Evolutionary conservation across 495 filamentous ascomycete genomes (phyloP).

Genomic region (Hypoxylon perforatum): DNA sequence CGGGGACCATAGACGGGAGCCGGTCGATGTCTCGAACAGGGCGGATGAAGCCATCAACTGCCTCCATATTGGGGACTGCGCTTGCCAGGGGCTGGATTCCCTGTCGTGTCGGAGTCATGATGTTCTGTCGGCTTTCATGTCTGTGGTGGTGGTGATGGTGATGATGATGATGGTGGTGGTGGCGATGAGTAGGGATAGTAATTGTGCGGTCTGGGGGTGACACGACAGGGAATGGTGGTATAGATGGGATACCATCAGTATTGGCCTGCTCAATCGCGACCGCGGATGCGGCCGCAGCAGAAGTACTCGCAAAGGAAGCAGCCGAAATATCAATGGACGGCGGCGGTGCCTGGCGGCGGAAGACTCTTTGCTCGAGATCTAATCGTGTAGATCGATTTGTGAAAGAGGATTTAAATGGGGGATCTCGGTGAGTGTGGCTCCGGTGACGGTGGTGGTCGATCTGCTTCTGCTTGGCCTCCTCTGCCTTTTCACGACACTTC

Average conservation of each 20-base stretch:
- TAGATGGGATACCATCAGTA: slow-evolving; percentile 69
- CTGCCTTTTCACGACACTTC: slow-evolving; percentile 84
- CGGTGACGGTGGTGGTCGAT: slow-evolving; percentile 57
- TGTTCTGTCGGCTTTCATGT: slow-evolving; percentile 68
- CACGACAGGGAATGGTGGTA: slow-evolving; percentile 73
- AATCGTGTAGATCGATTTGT: slow-evolving; percentile 60
- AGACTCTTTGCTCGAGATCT: slow-evolving; percentile 57
- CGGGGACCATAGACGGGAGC: slow-evolving; percentile 84
- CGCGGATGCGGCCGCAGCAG: slow-evolving; percentile 43
- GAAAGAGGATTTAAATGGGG: slow-evolving; percentile 58
- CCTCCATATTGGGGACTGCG: slow-evolving; percentile 77
- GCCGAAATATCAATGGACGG: slow-evolving; percentile 59
- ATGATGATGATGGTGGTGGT: slow-evolving; percentile 61
- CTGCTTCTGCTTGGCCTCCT: slow-evolving; percentile 68
- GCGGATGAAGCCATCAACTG: slow-evolving; percentile 77
- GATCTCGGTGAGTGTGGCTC: slow-evolving; percentile 52
- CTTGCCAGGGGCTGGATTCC: slow-evolving; percentile 74
- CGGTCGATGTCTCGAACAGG: slow-evolving; percentile 89
- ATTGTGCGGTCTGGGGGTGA: slow-evolving; percentile 80
- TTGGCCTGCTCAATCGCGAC: slow-evolving; percentile 50
- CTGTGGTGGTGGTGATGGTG: slow-evolving; percentile 69
- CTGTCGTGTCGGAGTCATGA: slow-evolving; percentile 63
- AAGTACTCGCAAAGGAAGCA: slow-evolving; percentile 56
- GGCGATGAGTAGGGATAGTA: slow-evolving; percentile 63
- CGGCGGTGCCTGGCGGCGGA: slow-evolving; percentile 59